Evolutionary conservation across 495 filamentous ascomycete species (phyloP).

Genomic region (Melanomma pulvis-pyrius): DNA sequence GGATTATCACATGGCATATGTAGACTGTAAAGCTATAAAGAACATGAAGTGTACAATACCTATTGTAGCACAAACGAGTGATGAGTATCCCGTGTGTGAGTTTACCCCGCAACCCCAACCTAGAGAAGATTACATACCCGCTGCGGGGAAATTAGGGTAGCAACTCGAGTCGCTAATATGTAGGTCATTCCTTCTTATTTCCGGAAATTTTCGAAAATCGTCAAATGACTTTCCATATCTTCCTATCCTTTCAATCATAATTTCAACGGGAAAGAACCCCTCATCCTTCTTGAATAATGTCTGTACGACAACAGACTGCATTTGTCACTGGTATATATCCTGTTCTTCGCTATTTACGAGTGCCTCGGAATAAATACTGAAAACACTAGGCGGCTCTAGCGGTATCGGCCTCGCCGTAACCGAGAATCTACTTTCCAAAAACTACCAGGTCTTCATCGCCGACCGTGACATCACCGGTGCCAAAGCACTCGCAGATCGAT

Average conservation of each 20-base stretch:
- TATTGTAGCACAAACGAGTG: too few relatives aligned
- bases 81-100: too few relatives aligned
- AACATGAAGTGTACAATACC: too few relatives aligned
- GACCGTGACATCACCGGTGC: slow-evolving; percentile 1
- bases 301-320: background rate
- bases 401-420: slow-evolving; percentile 8
- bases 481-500: background rate
- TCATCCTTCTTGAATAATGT: background rate
- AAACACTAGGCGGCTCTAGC: slow-evolving; percentile 2
- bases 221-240: background rate
- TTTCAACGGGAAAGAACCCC: background rate
- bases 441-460: slow-evolving; percentile 11
- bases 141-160: background rate
- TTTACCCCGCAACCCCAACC: background rate
- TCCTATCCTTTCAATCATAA: background rate
- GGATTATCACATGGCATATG: too few relatives aligned
- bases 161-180: background rate
- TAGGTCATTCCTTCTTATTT: background rate
- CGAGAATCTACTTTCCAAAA: background rate
- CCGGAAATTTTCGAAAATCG: background rate
- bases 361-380: background rate
- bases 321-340: background rate
- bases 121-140: background rate
- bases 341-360: background rate
- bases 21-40: too few relatives aligned